Conservation (phyloP, 2,329 filamentous ascomycete genomes). For the Cadophora malorum region DNA sequence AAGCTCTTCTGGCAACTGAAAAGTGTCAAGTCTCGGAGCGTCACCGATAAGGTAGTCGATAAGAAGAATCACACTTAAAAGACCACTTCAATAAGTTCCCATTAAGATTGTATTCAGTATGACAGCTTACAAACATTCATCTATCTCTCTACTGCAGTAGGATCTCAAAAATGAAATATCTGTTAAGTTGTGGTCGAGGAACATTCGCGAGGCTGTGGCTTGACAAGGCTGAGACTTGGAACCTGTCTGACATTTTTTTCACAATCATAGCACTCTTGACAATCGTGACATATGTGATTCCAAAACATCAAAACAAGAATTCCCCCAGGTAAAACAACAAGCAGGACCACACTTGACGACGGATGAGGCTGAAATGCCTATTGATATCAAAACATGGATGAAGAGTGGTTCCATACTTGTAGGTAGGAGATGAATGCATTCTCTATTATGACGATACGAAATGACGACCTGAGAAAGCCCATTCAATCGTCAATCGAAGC, state of each 20-base stretch:
- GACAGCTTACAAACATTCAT: not conserved
- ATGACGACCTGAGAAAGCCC: not conserved
- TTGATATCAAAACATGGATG: not conserved
- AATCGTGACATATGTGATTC: not conserved
- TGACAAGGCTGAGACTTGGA: not conserved
- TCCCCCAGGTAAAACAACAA: too few species aligned
- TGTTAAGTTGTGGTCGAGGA: not conserved
- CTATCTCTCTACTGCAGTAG: too few species aligned
- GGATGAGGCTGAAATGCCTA: too few species aligned
- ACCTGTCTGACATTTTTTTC: not conserved
- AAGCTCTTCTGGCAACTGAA: not conserved
- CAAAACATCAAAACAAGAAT: not conserved
- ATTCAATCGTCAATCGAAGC: constrained; percentile 1
- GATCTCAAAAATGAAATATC: not conserved
- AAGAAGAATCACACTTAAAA: not conserved
- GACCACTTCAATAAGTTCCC: not conserved
- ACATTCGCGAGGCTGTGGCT: not conserved
- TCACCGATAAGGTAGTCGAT: not conserved
- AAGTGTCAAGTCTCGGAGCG: constrained; percentile 3
- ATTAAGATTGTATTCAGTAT: not conserved
- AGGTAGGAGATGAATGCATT: constrained; percentile 14
- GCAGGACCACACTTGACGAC: too few species aligned
- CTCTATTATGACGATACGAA: constrained; percentile 15
- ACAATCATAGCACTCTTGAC: too few species aligned
- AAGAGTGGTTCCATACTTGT: not conserved